Evolutionary conservation across 768 basidiomycete species (phyloP).

Genomic region (Leucocoprinus leucothites): DNA sequence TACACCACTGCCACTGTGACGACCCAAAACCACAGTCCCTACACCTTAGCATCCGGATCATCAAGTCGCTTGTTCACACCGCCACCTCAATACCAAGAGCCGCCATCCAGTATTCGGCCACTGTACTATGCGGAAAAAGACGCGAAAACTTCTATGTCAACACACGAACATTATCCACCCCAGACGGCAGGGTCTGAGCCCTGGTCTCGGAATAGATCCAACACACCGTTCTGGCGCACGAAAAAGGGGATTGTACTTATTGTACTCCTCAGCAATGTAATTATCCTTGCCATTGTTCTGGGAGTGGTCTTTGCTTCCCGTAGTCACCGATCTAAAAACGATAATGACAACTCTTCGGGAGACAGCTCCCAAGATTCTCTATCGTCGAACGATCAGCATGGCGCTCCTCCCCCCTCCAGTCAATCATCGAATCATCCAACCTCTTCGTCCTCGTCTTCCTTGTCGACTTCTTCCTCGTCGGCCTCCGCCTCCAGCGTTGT

Average conservation of each 20-base stretch:
- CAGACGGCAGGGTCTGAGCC: not conserved
- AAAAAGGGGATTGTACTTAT: constrained; percentile 8
- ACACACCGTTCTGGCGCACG: constrained; percentile 4
- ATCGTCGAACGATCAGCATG: not conserved
- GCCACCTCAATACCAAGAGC: not conserved
- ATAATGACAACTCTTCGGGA: not conserved
- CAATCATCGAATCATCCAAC: no score
- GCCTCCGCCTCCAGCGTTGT: no score
- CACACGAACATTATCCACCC: not conserved
- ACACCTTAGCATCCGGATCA: not conserved
- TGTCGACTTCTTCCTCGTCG: no score
- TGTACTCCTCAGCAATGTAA: not conserved
- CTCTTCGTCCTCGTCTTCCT: no score
- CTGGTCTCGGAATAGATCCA: not conserved
- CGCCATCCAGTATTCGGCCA: not conserved
- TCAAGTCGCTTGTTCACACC: not conserved
- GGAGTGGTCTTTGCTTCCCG: constrained; percentile 3
- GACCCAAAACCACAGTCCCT: not conserved
- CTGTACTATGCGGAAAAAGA: not conserved
- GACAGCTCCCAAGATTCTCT: not conserved
- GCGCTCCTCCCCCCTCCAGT: no score
- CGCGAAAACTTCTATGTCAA: not conserved
- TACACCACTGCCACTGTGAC: not conserved
- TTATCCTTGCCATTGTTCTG: constrained; percentile 9
- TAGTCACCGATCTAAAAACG: not conserved